These are phyloP conservation scores for Olyra latifolia DNA, from an alignment of 176 grass and related monocot genomes.

Conservation along the genomic window DNA sequence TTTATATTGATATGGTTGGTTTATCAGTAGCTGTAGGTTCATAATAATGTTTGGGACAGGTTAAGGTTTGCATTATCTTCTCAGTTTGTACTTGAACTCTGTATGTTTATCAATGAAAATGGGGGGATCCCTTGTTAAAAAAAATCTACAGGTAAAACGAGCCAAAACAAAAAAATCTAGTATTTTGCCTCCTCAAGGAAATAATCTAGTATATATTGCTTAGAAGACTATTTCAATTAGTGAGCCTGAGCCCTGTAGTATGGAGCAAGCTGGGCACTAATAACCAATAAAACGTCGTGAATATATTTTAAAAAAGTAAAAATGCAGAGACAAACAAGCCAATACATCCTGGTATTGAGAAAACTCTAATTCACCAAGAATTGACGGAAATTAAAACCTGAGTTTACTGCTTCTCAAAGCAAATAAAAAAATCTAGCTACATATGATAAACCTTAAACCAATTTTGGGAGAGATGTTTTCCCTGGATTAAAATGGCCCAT, in stretches of 20 bases:
- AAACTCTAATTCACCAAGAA: background rate
- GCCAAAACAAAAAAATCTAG: background rate
- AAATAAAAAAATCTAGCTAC: background rate
- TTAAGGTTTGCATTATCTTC: too few relatives aligned
- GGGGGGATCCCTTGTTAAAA: too few relatives aligned
- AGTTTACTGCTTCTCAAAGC: background rate
- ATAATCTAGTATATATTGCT: conserved; percentile 5
- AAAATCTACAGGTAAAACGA: background rate
- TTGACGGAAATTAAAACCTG: background rate
- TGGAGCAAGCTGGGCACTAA: conserved; percentile 13
- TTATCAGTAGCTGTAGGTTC: too few relatives aligned
- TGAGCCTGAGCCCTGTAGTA: background rate
- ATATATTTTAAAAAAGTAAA: background rate
- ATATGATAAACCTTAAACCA: background rate
- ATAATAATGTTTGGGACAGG: too few relatives aligned
- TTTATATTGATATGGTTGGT: too few relatives aligned
- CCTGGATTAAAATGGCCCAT: background rate
- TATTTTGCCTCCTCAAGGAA: background rate
- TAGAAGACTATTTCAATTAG: background rate
- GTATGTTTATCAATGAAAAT: too few relatives aligned
- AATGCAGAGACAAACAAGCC: background rate
- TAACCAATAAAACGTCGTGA: background rate
- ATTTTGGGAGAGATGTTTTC: background rate
- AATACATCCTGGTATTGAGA: background rate
- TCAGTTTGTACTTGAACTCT: too few relatives aligned